Evolutionary conservation across 75 land plant species (phyloP).

Genomic region (Azolla pinnata): DNA sequence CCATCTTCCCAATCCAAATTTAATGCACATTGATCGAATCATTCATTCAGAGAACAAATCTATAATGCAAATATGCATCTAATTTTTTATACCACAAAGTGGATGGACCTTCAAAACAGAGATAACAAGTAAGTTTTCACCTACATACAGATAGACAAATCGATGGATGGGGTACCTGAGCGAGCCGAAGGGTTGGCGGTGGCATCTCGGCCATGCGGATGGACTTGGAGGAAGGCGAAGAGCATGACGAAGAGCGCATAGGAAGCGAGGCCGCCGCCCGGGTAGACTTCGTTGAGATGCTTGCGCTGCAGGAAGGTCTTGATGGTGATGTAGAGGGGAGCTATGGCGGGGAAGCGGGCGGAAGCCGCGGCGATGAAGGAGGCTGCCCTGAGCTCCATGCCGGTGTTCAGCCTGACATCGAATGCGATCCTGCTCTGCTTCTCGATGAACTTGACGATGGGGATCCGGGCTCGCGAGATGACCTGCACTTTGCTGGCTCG

Average conservation of each 20-base stretch:
- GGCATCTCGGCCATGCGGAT: not conserved
- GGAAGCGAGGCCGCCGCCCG: not conserved
- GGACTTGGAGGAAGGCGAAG: not conserved
- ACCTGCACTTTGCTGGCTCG: not conserved
- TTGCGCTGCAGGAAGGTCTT: not conserved
- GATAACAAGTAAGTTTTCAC: no score
- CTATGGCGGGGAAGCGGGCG: not conserved
- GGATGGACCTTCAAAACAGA: no score
- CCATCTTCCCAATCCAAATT: no score
- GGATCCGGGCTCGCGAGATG: not conserved
- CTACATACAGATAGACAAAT: no score
- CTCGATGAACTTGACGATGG: not conserved
- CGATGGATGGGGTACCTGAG: conserved; percentile 1
- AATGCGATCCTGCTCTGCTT: not conserved
- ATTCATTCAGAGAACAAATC: no score
- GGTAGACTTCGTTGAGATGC: conserved; percentile 5
- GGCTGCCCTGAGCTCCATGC: not conserved
- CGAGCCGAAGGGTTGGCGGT: no score
- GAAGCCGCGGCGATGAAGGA: not conserved
- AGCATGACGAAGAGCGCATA: conserved; percentile 9
- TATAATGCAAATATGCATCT: no score
- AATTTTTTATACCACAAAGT: no score
- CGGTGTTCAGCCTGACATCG: not conserved
- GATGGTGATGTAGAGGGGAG: not conserved
- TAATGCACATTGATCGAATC: no score